These are phyloP conservation scores for Xylariaceae sp. DNA, from an alignment of 2,329 filamentous ascomycete genomes.

Conservation along the genomic window DNA sequence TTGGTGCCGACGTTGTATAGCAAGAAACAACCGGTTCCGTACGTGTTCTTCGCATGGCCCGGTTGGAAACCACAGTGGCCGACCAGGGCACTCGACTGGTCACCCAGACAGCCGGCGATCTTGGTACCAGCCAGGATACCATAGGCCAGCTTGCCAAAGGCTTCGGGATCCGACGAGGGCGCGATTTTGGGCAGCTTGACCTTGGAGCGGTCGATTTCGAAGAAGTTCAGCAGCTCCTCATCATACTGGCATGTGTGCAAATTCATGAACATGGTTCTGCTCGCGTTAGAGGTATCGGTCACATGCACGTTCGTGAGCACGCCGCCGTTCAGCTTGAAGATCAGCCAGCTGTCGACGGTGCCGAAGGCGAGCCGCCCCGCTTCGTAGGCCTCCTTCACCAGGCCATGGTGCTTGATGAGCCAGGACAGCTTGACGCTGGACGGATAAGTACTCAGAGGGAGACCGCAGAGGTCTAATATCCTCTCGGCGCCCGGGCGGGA, in stretches of 20 bases:
- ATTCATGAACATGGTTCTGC: conserved; percentile 92
- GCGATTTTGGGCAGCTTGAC: conserved; percentile 75
- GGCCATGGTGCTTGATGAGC: conserved; percentile 65
- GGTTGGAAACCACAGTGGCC: conserved; percentile 78
- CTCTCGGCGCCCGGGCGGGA: conserved; percentile 57
- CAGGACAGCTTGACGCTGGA: conserved; percentile 80
- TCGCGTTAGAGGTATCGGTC: conserved; percentile 82
- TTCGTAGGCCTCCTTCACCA: conserved; percentile 68
- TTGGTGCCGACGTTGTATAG: conserved; percentile 82
- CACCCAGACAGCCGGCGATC: conserved; percentile 79
- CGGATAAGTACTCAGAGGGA: conserved; percentile 82
- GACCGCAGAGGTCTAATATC: conserved; percentile 63
- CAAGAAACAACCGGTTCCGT: conserved; percentile 83
- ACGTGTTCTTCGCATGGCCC: conserved; percentile 83
- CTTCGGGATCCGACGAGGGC: conserved; percentile 65
- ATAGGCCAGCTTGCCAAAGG: conserved; percentile 59
- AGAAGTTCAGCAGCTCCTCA: conserved; percentile 68
- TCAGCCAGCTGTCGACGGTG: conserved; percentile 81
- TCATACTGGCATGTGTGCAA: conserved; percentile 74
- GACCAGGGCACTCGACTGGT: conserved; percentile 80
- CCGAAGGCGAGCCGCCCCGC: conserved; percentile 72
- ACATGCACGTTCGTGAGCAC: conserved; percentile 59
- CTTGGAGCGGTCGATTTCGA: conserved; percentile 61
- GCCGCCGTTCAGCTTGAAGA: conserved; percentile 77
- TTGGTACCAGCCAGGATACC: conserved; percentile 62